phyloP scores from a whole-genome alignment of 768 basidiomycete genomes.

The Lepiota subincarnata region DNA sequence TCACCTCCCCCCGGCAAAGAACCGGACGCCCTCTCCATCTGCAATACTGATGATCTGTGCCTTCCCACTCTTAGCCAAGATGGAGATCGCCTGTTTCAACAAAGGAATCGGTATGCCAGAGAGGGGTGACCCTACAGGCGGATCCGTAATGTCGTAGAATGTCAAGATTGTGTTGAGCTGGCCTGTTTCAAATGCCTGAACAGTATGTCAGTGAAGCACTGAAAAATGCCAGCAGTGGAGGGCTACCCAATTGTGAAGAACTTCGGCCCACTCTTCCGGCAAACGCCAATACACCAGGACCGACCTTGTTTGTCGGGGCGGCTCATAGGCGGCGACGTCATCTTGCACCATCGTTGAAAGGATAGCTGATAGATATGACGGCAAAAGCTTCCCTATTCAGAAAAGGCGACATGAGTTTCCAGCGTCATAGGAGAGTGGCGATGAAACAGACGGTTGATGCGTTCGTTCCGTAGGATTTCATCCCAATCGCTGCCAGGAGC shows the following conservation, averaged over 20 bases:
- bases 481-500: conserved; percentile 68
- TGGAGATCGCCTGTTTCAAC: conserved; percentile 63
- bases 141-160: conserved; percentile 82
- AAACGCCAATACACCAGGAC: conserved; percentile 72
- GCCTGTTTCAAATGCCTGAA: conserved; percentile 66
- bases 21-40: conserved; percentile 81
- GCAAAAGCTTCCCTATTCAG: conserved; percentile 51
- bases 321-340: conserved; percentile 69
- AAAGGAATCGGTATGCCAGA: conserved; percentile 64
- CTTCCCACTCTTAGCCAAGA: conserved; percentile 61
- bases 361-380: conserved; percentile 56
- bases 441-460: conserved; percentile 64
- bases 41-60: conserved; percentile 74
- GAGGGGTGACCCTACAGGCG: conserved; percentile 64
- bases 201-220: neutral
- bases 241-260: conserved; percentile 73
- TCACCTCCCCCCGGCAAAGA: conserved; percentile 40
- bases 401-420: neutral
- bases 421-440: neutral
- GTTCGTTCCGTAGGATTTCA: conserved; percentile 69
- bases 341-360: conserved; percentile 57
- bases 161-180: conserved; percentile 84
- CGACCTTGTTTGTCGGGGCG: conserved; percentile 66
- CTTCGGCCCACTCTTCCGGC: conserved; percentile 86
- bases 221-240: neutral